Base-by-base conservation (phyloP, 2,329 filamentous ascomycete genomes). In the Fusarium cicatricum region DNA sequence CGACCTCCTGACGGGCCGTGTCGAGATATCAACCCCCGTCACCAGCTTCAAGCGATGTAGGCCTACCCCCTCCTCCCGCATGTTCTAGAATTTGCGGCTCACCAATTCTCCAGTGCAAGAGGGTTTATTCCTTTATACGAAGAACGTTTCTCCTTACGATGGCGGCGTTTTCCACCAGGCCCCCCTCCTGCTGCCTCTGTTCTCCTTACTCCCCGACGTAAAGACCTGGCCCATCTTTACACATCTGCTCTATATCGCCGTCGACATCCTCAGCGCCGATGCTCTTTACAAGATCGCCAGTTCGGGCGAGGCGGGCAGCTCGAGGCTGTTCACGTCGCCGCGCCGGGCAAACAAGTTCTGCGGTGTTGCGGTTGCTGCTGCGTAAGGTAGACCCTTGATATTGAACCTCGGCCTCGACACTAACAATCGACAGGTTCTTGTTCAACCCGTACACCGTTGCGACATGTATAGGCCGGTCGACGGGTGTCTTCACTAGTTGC, bases 11-110 rank as follows among this genome's bases (percentile, higher is more conserved):
- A 95, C 92, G 16, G 90, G 90, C 62, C 90, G 95, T 71, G 95
- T 97, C 69, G 95, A 99, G 81, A 90, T 99, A 70, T 97, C 95
- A 38, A 99, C 95, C 17, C 94, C 95, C 33, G 90, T 98, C 40
- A 97, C 92, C 68, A 97, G 94, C 84, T 99, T 97, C 85, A 98
- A 98, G 81, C 86, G 95, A 85, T 81, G 93, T 96, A 82, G 75
- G 89, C 76, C 36, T 5, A 37, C 34, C 31, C 38, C 42, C 42
- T 36, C 23, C 28, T 19, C 42, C 28, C 17, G 39, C 40, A 16
- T 5, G 34, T 29, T 38, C 21, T 12, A 11, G 11, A 14, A 19
- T 23, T 23, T 17, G 39, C 5, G 26, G 23, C 58, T 63, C 34
- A 60, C 52, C 23, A 52, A 28, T 11, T n/a, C 15, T 23, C n/a